Base-by-base conservation (phyloP, 352 stramenopile species). In the Thraustotheca clavata region DNA sequence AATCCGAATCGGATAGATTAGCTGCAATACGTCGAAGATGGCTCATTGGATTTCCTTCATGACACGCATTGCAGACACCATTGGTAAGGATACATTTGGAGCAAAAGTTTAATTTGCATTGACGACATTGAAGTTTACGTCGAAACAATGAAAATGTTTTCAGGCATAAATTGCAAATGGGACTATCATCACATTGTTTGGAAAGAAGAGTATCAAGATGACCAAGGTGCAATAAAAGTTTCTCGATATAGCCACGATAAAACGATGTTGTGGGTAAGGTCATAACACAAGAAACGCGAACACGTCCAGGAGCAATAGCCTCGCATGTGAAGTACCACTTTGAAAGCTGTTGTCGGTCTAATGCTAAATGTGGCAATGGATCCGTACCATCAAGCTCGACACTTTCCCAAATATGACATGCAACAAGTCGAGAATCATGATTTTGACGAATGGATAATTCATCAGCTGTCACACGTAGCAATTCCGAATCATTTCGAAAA, bases 71-170 rank as follows among this genome's bases (percentile, higher is more conserved):
- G 43, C 43, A 52, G n/a, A 24, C 34, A 9, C 24, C 27, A n/a
- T n/a, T 2, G n/a, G 39, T 47, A 31, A 52, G 43, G 9, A 52
- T 52, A 31, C 54, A 62, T 29, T 62, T 60, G 50, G 33, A 20
- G 54, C 54, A 62, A 32, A 24, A 62, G 11, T 39, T 47, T 20
- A 62, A 24, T 14, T 62, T 62, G 54, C 54, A 62, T 40, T 11
- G 18, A 24, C 38, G 34, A 40, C 54, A 62, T 32, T 62, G 54
- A 16, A 49, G 8, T 22, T 20, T 39, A 12, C 54, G 54, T 8
- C 54, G 33, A 12, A 62, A 32, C 14, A 62, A 12, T 14, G 54
- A 49, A 48, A 49, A 62, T 20, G 32, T 49, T 40, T 47, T 62
- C 38, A 41, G 22, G 35, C 34, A 62, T 8, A 41, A 14, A 29